A percentile compares a stretch with the other conserved stretches of the same genome.
Conservation (phyloP, 2,329 filamentous ascomycete genomes). For the Nakataea oryzae region DNA sequence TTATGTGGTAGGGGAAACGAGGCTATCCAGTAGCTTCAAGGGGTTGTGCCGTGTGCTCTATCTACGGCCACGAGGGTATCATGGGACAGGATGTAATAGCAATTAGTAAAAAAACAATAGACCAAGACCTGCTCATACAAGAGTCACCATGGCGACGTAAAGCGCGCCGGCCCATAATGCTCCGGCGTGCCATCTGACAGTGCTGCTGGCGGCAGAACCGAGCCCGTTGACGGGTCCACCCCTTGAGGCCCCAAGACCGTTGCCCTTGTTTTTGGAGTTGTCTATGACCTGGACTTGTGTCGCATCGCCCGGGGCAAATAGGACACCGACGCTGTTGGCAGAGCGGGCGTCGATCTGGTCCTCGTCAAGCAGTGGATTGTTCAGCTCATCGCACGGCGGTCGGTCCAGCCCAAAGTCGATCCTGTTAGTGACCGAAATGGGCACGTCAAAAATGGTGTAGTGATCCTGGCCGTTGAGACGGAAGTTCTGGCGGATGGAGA, state of each 20-base stretch:
- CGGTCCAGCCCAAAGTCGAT: slow-evolving; percentile 32
- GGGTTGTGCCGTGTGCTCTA: too few species aligned
- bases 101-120: background rate
- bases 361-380: slow-evolving; percentile 38
- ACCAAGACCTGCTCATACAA: slow-evolving; percentile 12
- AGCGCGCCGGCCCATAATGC: slow-evolving; percentile 21
- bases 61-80: background rate
- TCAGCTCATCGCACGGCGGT: slow-evolving; percentile 33
- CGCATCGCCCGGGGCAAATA: slow-evolving; percentile 41
- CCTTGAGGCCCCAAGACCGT: slow-evolving; percentile 10
- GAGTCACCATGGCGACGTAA: slow-evolving; percentile 18
- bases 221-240: slow-evolving; percentile 18
- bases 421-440: slow-evolving; percentile 56
- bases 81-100: background rate
- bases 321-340: slow-evolving; percentile 30
- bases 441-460: slow-evolving; percentile 63
- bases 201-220: slow-evolving; percentile 22
- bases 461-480: slow-evolving; percentile 51
- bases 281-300: slow-evolving; percentile 28
- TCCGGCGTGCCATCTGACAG: slow-evolving; percentile 20
- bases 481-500: slow-evolving; percentile 63
- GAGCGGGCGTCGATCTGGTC: slow-evolving; percentile 30
- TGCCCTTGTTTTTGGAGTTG: slow-evolving; percentile 13
- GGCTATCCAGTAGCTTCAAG: background rate
- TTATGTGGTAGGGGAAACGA: background rate